A percentile compares a stretch with the other conserved stretches of the same genome.
phyloP scores from a whole-genome alignment of 352 stramenopile genomes.

The Thraustochytrium sp. region DNA sequence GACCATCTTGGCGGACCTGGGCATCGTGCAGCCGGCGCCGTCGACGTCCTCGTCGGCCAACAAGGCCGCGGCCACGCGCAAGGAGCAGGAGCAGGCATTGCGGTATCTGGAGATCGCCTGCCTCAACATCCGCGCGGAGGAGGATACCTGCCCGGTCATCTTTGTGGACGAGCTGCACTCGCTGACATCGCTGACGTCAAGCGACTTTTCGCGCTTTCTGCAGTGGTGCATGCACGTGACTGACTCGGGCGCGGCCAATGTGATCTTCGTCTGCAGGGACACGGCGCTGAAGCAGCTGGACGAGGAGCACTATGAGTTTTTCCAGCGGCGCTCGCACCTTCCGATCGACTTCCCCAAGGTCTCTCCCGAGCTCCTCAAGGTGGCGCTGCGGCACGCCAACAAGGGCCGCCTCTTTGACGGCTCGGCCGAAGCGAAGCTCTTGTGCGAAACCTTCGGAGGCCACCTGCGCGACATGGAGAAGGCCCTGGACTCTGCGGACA shows the following conservation, averaged over 20 bases:
- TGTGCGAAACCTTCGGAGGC: slow-evolving; percentile 16
- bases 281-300: slow-evolving; percentile 17
- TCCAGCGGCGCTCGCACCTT: slow-evolving; percentile 21
- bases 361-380: slow-evolving; percentile 1
- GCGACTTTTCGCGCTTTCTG: slow-evolving; percentile 35
- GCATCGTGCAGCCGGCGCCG: slow-evolving; percentile 3
- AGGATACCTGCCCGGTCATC: neutral
- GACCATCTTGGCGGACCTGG: slow-evolving; percentile 4
- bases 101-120: slow-evolving; percentile 10
- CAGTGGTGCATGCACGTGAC: slow-evolving; percentile 41
- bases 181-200: slow-evolving; percentile 33
- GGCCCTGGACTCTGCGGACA: slow-evolving; percentile 32
- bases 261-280: slow-evolving; percentile 26
- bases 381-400: slow-evolving; percentile 16
- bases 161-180: slow-evolving; percentile 41
- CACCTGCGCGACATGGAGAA: slow-evolving; percentile 43
- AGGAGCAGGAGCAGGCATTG: slow-evolving; percentile 21
- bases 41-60: neutral
- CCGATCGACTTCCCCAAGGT: slow-evolving; percentile 28
- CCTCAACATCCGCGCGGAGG: slow-evolving; percentile 13
- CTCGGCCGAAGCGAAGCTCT: neutral
- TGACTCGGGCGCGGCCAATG: neutral
- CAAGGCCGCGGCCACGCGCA: neutral
- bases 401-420: slow-evolving; percentile 19
- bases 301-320: slow-evolving; percentile 6